Percentiles rank a stretch among this genome's conserved stretches.
These are phyloP conservation scores for Mycena leptocephala DNA, from an alignment of 768 basidiomycete genomes.

Conservation along the genomic window DNA sequence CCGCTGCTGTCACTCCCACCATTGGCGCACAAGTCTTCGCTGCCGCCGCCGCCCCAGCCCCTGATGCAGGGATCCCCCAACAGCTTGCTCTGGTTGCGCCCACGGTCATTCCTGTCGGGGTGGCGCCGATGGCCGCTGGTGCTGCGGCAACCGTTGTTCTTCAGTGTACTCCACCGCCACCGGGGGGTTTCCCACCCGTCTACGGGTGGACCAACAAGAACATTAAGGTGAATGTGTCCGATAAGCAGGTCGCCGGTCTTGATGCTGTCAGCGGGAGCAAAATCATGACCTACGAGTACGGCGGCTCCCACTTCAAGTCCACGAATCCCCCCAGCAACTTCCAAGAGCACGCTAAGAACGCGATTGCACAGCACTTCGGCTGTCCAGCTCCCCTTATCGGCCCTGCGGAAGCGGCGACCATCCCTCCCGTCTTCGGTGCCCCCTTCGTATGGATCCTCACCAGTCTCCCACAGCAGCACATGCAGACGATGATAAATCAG, in stretches of 20 bases:
- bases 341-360: not conserved
- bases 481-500: no score
- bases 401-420: not conserved
- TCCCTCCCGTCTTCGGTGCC: not conserved
- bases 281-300: not conserved
- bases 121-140: no score
- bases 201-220: not conserved
- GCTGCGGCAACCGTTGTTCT: no score
- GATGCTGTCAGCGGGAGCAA: not conserved
- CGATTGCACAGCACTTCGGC: not conserved
- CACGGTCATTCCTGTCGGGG: no score
- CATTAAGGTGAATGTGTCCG: not conserved
- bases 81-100: no score
- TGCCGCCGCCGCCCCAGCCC: slow-evolving; percentile 58
- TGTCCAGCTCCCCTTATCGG: not conserved
- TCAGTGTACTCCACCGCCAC: no score
- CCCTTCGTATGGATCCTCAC: not conserved
- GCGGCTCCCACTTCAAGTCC: not conserved
- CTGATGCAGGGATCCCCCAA: no score
- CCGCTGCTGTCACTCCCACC: not conserved
- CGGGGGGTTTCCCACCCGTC: not conserved
- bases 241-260: not conserved
- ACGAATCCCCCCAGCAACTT: not conserved
- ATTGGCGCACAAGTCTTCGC: not conserved
- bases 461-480: not conserved